Base-by-base conservation (phyloP, 106 monocot genomes). In the Dendrobium nobile region DNA sequence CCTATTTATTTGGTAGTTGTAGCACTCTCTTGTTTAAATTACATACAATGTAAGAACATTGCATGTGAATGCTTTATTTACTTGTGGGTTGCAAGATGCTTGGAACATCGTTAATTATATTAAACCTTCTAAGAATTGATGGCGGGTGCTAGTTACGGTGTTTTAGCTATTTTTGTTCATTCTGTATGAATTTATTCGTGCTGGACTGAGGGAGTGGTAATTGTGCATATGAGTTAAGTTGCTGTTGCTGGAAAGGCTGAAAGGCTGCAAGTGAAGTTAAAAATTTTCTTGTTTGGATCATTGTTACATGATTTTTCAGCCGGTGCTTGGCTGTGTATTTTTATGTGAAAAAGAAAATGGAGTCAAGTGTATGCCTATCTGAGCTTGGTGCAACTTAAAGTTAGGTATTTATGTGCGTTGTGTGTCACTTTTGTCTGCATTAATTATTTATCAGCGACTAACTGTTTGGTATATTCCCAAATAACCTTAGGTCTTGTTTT, bases 401-500 rank as follows among this genome's bases (percentile, higher is more conserved):
- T 2, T 51, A 13, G 37, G 11, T 72, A 43, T 74, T 74, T 42
- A 42, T 74, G 41, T 73, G 28, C 20, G 19, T 48, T 47, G 2
- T 45, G 18, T 76, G 7, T 75, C 3, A 48, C 47, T 47, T 76
- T 76, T 45, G 48, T 74, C 9, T 37, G 37, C 28, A 40, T 72
- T 40, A 43, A 3, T 20, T 42, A 20, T 43, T 74, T 43, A 74
- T 1, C 19, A 13, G 10, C 33, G 9, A 72, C 41, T 76, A 26
- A 76, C 5, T 5, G 15, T 27, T 16, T 45, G 47, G 24, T 20
- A 47, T 41, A 47, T 75, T 75, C 73, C 18, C 16, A 42, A 42
- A 42, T 77, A 64, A 74, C 78, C 33, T 64, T 73, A 97, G 96
- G 79, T 88, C 73, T 56, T 94, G 96, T 80, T 85, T 80, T 81